These are phyloP conservation scores for Vanderwaltozyma verrucispora DNA, from an alignment of 805 yeast genomes.

Conservation along the genomic window DNA sequence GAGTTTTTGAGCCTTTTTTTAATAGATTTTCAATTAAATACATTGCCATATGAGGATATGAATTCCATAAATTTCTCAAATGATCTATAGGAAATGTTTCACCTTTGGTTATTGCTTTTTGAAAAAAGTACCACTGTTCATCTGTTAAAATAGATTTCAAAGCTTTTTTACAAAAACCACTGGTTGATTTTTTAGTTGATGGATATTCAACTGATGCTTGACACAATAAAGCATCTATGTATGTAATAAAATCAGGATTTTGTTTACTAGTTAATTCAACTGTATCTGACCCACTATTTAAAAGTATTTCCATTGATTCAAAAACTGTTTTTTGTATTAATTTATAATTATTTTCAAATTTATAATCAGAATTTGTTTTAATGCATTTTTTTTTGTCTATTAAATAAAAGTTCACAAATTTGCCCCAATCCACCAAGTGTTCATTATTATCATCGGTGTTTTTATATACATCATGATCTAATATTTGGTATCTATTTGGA, in stretches of 20 bases:
- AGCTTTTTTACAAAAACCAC: slow-evolving; percentile 14
- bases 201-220: slow-evolving; percentile 10
- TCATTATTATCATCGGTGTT: neutral
- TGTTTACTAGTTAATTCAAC: neutral
- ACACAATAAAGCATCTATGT: slow-evolving; percentile 15
- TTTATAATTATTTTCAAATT: slow-evolving; percentile 12
- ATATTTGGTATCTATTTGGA: slow-evolving; percentile 32
- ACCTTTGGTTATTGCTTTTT: slow-evolving; percentile 4
- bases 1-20: slow-evolving; percentile 5
- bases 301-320: slow-evolving; percentile 4
- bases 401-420: slow-evolving; percentile 32
- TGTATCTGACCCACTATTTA: slow-evolving; percentile 4
- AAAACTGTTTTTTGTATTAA: slow-evolving; percentile 4
- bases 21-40: slow-evolving; percentile 13
- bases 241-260: slow-evolving; percentile 12
- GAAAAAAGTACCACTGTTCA: slow-evolving; percentile 9
- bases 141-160: slow-evolving; percentile 11
- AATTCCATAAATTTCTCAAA: slow-evolving; percentile 18
- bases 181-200: slow-evolving; percentile 3
- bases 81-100: slow-evolving; percentile 12
- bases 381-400: slow-evolving; percentile 34
- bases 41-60: slow-evolving; percentile 22
- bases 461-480: slow-evolving; percentile 34
- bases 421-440: slow-evolving; percentile 21
- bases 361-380: slow-evolving; percentile 4